Evolutionary conservation across 345 rosid genomes (phyloP), one percentile per base, ranked within the genome.

Genomic region (Syzygium oleosum): DNA sequence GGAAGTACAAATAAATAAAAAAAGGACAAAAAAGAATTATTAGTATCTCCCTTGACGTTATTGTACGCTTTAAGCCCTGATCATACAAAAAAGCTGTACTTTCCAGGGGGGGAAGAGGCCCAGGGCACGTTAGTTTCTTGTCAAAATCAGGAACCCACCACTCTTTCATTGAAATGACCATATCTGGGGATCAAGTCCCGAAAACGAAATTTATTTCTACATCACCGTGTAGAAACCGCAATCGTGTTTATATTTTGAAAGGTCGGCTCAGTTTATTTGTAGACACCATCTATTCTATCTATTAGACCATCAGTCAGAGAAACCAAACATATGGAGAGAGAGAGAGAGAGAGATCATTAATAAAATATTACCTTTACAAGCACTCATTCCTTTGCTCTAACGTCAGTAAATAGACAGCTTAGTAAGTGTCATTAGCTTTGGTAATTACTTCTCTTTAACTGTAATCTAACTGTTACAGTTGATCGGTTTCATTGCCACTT

Each of bases 91-190:
- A 58, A 85, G 54, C 58, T 56, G 68, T 88, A 78, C 86, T 84
- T 83, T 34, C 58, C 68, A 83, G 56, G 85, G 3, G 49, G 49
- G 80, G 25, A 11, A 38, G 80, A 38, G 49, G 27, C 85, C 52
- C 85, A 86, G 85, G 86, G 87, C 89, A 92, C 91, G 93, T 94
- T 93, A 94, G 96, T 93, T 96, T 91, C 95, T 90, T 91, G 97
- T 95, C 97, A 90, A 87, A 84, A 92, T 95, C 99, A 93, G 90
- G 93, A 90, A 91, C 86, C 90, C 90, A 84, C 88, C 89, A 85
- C 86, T 87, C 34, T 59, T 54, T 59, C 51, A 61, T 86, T 51
- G 79, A 51, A 89, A 68, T 53, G 85, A 87, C 85, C 80, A 87
- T 91, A 89, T 88, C 87, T 11, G 83, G 90, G 87, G 90, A 89